Evolutionary conservation across 225 moss, liverwort and hornwort species (phyloP).

Genomic region (Ulota crispa): DNA sequence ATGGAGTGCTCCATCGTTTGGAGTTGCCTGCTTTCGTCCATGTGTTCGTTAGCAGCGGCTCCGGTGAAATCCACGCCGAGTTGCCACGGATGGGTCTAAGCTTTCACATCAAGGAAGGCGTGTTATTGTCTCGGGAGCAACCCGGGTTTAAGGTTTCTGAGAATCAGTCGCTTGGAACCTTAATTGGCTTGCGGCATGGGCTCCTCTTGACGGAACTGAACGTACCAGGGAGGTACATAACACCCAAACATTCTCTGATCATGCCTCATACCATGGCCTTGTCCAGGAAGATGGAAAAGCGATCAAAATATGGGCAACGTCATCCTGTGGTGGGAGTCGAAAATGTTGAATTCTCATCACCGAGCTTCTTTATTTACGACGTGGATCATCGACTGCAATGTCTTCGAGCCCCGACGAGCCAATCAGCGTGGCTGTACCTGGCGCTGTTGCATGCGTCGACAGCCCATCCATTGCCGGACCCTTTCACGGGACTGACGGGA

Average conservation of each 20-base stretch:
- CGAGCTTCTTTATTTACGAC: conserved; percentile 35
- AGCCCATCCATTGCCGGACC: conserved; percentile 36
- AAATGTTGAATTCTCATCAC: conserved; percentile 7
- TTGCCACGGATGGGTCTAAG: conserved; percentile 28
- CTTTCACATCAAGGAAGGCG: not conserved
- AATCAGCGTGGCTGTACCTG: conserved; percentile 40
- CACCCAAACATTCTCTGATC: not conserved
- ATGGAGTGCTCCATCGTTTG: conserved; percentile 13
- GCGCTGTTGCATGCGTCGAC: conserved; percentile 43
- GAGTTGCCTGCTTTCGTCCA: conserved; percentile 16
- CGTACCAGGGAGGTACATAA: not conserved
- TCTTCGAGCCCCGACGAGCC: conserved; percentile 35
- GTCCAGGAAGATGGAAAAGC: not conserved
- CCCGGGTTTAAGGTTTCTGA: conserved; percentile 26
- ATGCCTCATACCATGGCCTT: not conserved
- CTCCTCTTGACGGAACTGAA: conserved; percentile 10
- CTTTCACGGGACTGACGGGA: conserved; percentile 50
- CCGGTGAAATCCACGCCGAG: not conserved
- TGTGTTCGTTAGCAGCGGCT: not conserved
- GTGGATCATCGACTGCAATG: conserved; percentile 36
- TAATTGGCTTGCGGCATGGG: conserved; percentile 26
- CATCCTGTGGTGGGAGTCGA: not conserved
- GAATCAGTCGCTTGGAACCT: conserved; percentile 16
- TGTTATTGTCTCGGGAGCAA: conserved; percentile 27
- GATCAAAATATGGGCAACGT: not conserved